phyloP scores from a whole-genome alignment of 108 stramenopile species.

The Conticribra guillardii region DNA sequence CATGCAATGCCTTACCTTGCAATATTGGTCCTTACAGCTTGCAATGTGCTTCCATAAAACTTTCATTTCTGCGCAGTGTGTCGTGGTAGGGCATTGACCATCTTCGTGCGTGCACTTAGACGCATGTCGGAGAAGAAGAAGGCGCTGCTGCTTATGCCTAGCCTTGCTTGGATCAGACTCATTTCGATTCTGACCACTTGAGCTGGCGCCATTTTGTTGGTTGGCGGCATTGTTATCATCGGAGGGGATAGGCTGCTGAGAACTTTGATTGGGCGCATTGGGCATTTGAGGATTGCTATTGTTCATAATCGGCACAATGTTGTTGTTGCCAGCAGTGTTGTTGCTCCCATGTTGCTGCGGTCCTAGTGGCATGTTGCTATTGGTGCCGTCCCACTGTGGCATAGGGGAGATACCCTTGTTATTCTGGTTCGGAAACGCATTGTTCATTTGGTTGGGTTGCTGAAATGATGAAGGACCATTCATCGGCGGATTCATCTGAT shows the following conservation, averaged over 20 bases:
- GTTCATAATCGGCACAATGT: neutral
- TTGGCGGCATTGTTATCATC: conserved; percentile 6
- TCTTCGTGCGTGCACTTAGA: conserved; percentile 89
- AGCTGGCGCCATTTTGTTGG: neutral
- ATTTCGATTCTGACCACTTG: conserved; percentile 25
- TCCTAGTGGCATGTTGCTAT: conserved; percentile 15
- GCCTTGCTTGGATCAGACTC: conserved; percentile 83
- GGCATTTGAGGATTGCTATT: conserved; percentile 1
- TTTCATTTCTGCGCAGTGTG: conserved; percentile 98
- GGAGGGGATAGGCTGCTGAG: conserved; percentile 13
- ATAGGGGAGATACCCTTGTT: neutral
- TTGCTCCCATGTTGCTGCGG: neutral
- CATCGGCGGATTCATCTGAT: neutral
- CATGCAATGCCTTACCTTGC: conserved; percentile 95
- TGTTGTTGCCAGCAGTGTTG: conserved; percentile 1
- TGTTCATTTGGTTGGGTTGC: conserved; percentile 10
- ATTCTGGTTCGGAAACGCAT: conserved; percentile 23
- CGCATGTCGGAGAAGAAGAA: conserved; percentile 95
- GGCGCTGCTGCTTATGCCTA: conserved; percentile 97
- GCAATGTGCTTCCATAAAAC: conserved; percentile 98
- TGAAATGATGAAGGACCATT: conserved; percentile 4
- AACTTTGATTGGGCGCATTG: neutral
- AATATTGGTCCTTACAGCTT: conserved; percentile 94
- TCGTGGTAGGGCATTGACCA: conserved; percentile 89
- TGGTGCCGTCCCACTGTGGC: neutral